These are phyloP conservation scores for Inga laurina DNA, from an alignment of 306 rosid species.

Conservation along the genomic window DNA sequence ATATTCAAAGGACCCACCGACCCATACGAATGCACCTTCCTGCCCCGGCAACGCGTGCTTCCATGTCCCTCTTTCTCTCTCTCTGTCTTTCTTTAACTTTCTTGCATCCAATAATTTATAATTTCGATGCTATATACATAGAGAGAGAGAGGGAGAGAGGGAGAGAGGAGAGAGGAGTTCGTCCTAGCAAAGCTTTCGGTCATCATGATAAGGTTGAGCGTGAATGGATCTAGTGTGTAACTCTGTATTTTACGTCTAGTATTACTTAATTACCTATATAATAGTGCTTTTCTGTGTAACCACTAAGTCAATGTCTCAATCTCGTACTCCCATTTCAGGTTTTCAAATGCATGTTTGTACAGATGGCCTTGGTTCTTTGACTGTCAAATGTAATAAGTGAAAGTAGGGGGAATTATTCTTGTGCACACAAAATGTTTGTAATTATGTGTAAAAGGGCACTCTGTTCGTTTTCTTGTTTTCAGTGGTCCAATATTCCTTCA, in stretches of 20 bases:
- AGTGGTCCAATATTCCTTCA: conserved; percentile 28
- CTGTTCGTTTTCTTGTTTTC: neutral
- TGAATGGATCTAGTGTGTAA: conserved; percentile 20
- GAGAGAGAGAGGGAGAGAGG: neutral
- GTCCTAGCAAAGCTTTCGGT: conserved; percentile 31
- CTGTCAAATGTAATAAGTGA: neutral
- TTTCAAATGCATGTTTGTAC: neutral
- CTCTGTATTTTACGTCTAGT: neutral
- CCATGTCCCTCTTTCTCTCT: conserved; percentile 40
- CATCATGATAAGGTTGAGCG: conserved; percentile 12
- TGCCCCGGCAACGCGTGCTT: conserved; percentile 96
- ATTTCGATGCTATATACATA: neutral
- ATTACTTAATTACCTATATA: neutral
- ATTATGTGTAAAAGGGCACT: neutral
- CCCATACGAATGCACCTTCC: conserved; percentile 78
- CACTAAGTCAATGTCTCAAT: neutral
- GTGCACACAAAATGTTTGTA: neutral
- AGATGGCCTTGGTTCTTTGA: conserved; percentile 1
- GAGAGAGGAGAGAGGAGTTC: neutral
- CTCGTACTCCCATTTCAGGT: neutral
- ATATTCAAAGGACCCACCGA: conserved; percentile 81
- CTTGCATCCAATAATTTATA: neutral
- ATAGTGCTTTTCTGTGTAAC: neutral
- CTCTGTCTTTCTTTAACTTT: neutral
- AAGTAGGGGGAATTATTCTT: neutral